A percentile compares a stretch with the other conserved stretches of the same genome.
Conservation (phyloP, 345 rosid species). For the Gossypium sturtianum region DNA sequence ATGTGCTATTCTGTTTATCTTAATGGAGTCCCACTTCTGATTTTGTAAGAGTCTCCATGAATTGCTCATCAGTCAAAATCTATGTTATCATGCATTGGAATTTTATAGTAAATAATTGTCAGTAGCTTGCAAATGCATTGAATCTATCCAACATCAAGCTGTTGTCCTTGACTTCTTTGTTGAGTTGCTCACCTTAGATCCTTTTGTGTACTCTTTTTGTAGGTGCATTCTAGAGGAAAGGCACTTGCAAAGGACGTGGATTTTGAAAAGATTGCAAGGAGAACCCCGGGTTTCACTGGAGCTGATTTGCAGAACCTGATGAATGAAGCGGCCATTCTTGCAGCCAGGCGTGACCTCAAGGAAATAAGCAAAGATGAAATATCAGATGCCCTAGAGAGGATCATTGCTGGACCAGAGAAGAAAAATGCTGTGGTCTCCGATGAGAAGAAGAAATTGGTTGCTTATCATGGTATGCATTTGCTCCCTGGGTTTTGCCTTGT, state of each 20-base stretch:
- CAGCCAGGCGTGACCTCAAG: conserved; percentile 95
- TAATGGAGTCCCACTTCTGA: neutral
- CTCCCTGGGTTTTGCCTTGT: neutral
- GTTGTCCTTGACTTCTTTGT: neutral
- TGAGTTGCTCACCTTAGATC: neutral
- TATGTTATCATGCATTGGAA: too few species aligned
- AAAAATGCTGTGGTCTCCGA: conserved; percentile 95
- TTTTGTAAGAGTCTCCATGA: neutral
- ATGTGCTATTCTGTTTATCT: neutral
- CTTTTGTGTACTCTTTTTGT: neutral
- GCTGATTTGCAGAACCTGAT: conserved; percentile 94
- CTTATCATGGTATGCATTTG: conserved; percentile 64
- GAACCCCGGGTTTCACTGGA: conserved; percentile 95
- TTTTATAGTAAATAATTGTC: neutral
- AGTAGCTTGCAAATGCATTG: neutral
- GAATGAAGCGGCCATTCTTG: conserved; percentile 97
- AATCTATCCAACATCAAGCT: neutral
- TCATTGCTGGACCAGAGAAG: conserved; percentile 98
- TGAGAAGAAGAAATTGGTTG: conserved; percentile 86
- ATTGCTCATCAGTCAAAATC: neutral
- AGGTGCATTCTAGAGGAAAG: conserved; percentile 98
- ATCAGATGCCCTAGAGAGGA: conserved; percentile 94
- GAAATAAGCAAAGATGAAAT: conserved; percentile 98
- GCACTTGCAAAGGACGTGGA: conserved; percentile 96
- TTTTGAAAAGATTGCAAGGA: conserved; percentile 87